Conservation (phyloP, 2,329 filamentous ascomycete genomes). For the Aureobasidium lini region DNA sequence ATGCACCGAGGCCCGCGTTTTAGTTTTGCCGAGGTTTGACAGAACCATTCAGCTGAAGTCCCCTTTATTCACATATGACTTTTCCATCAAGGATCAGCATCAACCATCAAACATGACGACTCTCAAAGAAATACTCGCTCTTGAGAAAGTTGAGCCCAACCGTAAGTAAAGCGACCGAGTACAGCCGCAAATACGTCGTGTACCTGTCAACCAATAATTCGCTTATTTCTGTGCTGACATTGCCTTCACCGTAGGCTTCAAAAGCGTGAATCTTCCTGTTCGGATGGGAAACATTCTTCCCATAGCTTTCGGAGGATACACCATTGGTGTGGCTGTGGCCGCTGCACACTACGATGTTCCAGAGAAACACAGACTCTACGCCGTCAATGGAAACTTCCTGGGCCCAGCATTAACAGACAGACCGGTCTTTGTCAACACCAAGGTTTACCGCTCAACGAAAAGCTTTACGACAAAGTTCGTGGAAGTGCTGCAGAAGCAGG, state of each 20-base stretch:
- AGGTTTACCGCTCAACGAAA: conserved; percentile 36
- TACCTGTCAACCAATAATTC: no score
- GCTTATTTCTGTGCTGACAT: no score
- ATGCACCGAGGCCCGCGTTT: not conserved
- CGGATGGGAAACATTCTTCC: conserved; percentile 28
- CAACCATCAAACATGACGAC: not conserved
- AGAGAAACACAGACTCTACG: conserved; percentile 36
- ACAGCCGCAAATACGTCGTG: no score
- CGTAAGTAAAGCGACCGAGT: not conserved
- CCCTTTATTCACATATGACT: not conserved
- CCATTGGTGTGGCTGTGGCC: conserved; percentile 35
- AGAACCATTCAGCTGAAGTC: not conserved
- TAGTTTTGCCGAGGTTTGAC: not conserved
- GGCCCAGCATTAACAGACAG: conserved; percentile 38
- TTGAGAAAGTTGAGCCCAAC: not conserved
- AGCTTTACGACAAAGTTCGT: conserved; percentile 44
- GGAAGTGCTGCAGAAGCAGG: conserved; percentile 36
- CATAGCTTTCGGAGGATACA: conserved; percentile 42
- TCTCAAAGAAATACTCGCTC: conserved; percentile 1
- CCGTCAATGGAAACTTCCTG: conserved; percentile 40
- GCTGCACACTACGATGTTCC: conserved; percentile 36
- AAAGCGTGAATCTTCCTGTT: conserved; percentile 26
- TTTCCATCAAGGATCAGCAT: not conserved
- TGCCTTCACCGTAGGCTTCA: not conserved
- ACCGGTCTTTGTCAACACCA: conserved; percentile 32